Base-by-base conservation (phyloP, 163 green algal species). In the Chloroidium sp. region DNA sequence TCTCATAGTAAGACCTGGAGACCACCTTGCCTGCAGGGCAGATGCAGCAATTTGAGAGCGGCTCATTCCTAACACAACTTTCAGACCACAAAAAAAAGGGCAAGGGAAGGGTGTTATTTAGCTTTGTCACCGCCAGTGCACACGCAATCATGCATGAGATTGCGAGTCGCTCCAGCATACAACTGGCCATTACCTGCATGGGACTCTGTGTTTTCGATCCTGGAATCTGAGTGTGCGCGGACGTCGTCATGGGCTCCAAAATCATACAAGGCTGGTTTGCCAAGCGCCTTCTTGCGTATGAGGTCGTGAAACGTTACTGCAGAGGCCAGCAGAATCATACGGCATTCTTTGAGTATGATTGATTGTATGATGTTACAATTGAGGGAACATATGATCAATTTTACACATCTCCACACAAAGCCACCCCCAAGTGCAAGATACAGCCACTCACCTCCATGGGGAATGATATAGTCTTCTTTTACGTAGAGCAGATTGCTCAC, bases 401-500 rank as follows among this genome's bases (percentile, higher is more conserved):
- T 36, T 36, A 36, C 36, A 36, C 36, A 36, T 36, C 36, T 36
- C 36, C 36, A 36, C 36, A 36, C 36, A 36, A 36, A 36, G 36
- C 36, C 36, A 36, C 36, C 36, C 36, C 36, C 36, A 36, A 36
- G 36, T 36, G 36, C 36, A 36, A 36, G 36, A 36, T 36, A 36
- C 36, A 36, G 36, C 36, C 36, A 36, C 36, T 36, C 36, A 36
- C 36, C 36, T 6, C 8, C 6, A 75, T 97, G 91, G 8, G 95
- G 95, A 75, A 98, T 89, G 78, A 98, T 98, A 58, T 98, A 82
- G 86, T 98, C 95, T 87, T 98, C 95, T 87, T 99, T 99, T 79
- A 99, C 90, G 85, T 98, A 99, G 90, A 99, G 94, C 77, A 99
- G 85, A 78, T 90, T 94, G 79, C 93, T 87, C 58, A 90, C 82